Evolutionary conservation across 495 filamentous ascomycete species (phyloP).

Genomic region (Penicillium cataractarum): DNA sequence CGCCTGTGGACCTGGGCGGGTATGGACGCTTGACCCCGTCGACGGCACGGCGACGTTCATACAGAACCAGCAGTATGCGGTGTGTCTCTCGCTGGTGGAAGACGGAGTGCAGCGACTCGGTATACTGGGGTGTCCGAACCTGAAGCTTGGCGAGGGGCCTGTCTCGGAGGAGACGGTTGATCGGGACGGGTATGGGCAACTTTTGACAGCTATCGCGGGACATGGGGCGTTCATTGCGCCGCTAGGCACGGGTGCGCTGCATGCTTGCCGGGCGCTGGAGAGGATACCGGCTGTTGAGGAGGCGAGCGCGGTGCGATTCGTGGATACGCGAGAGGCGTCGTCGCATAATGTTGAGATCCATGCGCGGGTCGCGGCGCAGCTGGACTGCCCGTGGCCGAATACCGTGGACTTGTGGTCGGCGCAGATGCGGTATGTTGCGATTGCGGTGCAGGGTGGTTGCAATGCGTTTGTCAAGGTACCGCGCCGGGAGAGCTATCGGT

Average conservation of each 20-base stretch:
- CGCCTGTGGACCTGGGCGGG: slow-evolving; percentile 40
- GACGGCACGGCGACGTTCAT: slow-evolving; percentile 73
- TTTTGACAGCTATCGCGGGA: slow-evolving; percentile 59
- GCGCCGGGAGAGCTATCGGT: slow-evolving; percentile 49
- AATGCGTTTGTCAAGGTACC: slow-evolving; percentile 68
- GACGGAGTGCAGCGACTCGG: slow-evolving; percentile 53
- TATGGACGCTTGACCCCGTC: slow-evolving; percentile 74
- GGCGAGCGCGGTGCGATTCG: slow-evolving; percentile 46
- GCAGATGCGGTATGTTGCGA: slow-evolving; percentile 65
- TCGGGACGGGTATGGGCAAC: slow-evolving; percentile 53
- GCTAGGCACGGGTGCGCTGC: slow-evolving; percentile 41
- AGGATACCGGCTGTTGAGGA: slow-evolving; percentile 33
- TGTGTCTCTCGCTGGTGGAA: slow-evolving; percentile 59
- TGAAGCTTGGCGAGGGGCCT: slow-evolving; percentile 35
- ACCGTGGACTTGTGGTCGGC: slow-evolving; percentile 62
- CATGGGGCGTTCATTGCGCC: slow-evolving; percentile 58
- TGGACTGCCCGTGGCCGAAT: slow-evolving; percentile 53
- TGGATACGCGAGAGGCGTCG: slow-evolving; percentile 46
- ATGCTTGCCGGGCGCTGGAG: slow-evolving; percentile 41
- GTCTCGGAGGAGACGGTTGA: slow-evolving; percentile 55
- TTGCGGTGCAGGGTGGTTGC: slow-evolving; percentile 58
- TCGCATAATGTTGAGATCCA: slow-evolving; percentile 49
- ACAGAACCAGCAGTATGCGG: slow-evolving; percentile 64
- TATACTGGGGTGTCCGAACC: slow-evolving; percentile 61
- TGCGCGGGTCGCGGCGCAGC: slow-evolving; percentile 48